Evolutionary conservation across 208 protist genomes (phyloP), one percentile per base, ranked within the genome.

Genomic region (Naegleria gruberi): DNA sequence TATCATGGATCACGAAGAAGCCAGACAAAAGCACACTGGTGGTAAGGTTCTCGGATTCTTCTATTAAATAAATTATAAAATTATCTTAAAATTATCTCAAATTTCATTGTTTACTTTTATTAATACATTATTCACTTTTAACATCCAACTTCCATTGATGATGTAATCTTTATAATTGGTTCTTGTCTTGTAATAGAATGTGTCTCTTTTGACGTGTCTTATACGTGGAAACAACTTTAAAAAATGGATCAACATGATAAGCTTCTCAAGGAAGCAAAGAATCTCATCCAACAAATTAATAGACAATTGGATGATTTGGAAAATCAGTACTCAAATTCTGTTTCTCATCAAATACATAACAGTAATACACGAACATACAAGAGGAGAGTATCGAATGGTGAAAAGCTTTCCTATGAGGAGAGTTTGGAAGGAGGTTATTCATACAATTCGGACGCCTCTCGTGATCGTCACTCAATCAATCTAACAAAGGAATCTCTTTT

Each of bases 1-100:
- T 91, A 99, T 99, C 95, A 99, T 99, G 98, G 99, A 99, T 93
- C 99, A 99, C 96, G 98, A 99, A 94, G 99, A 99, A 95, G 98
- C 98, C 77, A 95, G 97, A 90, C 92, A 96, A 57, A 97, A 98
- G 93, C 96, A 99, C 95, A 99, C 98, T 93, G 99, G 99, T 97
- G 99, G 99, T 90, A 99, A 99, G 96, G 97, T 99, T 86, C 97
- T 99, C 89, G 99, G 99, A 91, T 99, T 99, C 96, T 99, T 99
- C 97, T 99, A 99, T 94, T 99, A 98, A 98, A 92, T 65, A 73
- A 74, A 43, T 42, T 40, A 82, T 40, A 82, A 7, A n/a, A 82
- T n/a, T n/a, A n/a, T n/a, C n/a, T n/a, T n/a, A n/a, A n/a, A n/a
- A n/a, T n/a, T n/a, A n/a, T n/a, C n/a, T n/a, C n/a, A n/a, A n/a